Evolutionary conservation across 306 rosid species (phyloP).

Genomic region (Luffa acutangula): DNA sequence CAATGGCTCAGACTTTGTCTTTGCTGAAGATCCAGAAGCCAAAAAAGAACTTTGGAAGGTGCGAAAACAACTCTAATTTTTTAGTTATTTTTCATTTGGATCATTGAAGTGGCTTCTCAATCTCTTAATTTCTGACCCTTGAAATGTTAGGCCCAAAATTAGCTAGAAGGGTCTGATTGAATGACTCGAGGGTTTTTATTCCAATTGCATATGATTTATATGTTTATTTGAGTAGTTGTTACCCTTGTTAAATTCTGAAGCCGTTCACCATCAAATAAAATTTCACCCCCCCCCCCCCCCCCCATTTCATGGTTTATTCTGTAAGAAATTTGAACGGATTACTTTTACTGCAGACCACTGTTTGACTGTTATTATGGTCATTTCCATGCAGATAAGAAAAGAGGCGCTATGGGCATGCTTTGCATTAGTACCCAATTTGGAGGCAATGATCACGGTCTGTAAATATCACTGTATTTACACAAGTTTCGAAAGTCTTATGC

Average conservation of each 20-base stretch:
- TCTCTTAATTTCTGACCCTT: background rate
- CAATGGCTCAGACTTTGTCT: slow-evolving; percentile 91
- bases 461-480: background rate
- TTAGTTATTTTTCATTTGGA: background rate
- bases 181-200: background rate
- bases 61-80: background rate
- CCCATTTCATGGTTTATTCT: background rate
- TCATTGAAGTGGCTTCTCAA: background rate
- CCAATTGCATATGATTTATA: background rate
- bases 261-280: background rate
- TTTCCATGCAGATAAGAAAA: slow-evolving; percentile 61
- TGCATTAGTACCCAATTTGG: slow-evolving; percentile 67
- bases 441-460: slow-evolving; percentile 79
- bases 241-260: background rate
- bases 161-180: background rate
- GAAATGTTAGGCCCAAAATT: background rate
- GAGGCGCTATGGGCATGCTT: slow-evolving; percentile 97
- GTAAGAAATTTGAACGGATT: slow-evolving; percentile 8
- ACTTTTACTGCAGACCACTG: slow-evolving; percentile 6
- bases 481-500: background rate
- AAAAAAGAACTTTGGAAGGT: slow-evolving; percentile 95
- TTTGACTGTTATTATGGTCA: slow-evolving; percentile 15
- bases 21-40: slow-evolving; percentile 76
- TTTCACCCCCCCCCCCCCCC: background rate
- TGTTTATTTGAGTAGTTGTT: background rate